phyloP scores from a whole-genome alignment of 169 alveolate genomes.

The Theileria orientalis region DNA sequence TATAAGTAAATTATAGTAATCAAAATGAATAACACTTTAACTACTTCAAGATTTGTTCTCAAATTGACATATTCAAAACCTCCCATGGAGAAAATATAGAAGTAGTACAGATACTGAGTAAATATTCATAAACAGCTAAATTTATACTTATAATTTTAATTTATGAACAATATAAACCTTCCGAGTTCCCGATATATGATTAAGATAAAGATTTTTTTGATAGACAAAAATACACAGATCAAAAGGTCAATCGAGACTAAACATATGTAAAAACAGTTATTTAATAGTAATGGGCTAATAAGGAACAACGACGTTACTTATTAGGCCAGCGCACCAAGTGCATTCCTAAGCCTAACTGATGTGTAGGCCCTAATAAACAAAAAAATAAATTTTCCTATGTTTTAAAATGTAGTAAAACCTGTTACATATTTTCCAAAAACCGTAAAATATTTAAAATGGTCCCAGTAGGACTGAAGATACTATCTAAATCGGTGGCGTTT shows the following conservation, averaged over 20 bases:
- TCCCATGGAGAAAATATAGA: too few species aligned
- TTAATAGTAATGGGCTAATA: neutral
- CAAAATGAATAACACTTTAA: too few species aligned
- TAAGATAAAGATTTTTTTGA: too few species aligned
- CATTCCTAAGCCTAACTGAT: neutral
- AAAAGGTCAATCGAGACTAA: neutral
- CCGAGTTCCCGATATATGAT: too few species aligned
- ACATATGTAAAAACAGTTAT: neutral
- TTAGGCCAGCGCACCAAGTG: conserved; percentile 22
- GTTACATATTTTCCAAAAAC: too few species aligned
- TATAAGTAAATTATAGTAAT: too few species aligned
- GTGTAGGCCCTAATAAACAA: neutral
- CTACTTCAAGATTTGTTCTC: too few species aligned
- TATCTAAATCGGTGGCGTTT: conserved; percentile 3
- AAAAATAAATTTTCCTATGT: neutral
- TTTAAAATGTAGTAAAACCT: neutral
- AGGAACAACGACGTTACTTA: neutral
- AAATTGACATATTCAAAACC: too few species aligned
- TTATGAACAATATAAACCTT: too few species aligned
- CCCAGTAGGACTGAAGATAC: neutral
- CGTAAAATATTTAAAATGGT: neutral
- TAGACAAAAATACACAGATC: neutral
- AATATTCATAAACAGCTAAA: too few species aligned
- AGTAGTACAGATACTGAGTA: too few species aligned
- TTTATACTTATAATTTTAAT: too few species aligned